Evolutionary conservation across 495 filamentous ascomycete species (phyloP).

Genomic region (Penicillium robsamsonii): DNA sequence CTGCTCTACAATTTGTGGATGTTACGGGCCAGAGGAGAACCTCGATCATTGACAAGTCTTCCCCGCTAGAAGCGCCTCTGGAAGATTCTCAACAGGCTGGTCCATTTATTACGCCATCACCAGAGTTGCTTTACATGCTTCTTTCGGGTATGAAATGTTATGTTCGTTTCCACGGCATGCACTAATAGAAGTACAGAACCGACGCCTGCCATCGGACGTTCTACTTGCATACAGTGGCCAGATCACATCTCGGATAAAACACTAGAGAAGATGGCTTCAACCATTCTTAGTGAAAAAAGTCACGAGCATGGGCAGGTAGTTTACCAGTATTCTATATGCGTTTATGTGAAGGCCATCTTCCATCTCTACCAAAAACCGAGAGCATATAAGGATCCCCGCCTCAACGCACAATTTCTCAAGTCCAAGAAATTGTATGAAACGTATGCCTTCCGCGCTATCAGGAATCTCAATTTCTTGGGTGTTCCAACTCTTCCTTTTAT

Average conservation of each 20-base stretch:
- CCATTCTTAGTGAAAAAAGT: conserved; percentile 12
- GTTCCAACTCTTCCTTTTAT: conserved; percentile 23
- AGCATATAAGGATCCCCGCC: conserved; percentile 12
- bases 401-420: conserved; percentile 22
- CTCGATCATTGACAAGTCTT: conserved; percentile 3
- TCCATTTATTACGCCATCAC: conserved; percentile 18
- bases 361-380: conserved; percentile 21
- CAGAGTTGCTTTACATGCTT: conserved; percentile 31
- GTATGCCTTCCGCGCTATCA: conserved; percentile 18
- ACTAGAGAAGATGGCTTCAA: conserved; percentile 21
- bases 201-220: neutral
- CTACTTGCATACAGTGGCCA: conserved; percentile 23
- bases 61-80: conserved; percentile 1
- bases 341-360: conserved; percentile 30
- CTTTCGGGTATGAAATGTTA: conserved; percentile 20
- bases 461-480: conserved; percentile 24
- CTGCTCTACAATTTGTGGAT: conserved; percentile 27
- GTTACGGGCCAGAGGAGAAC: conserved; percentile 15
- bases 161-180: neutral
- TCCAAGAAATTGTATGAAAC: conserved; percentile 23
- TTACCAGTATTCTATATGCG: conserved; percentile 31
- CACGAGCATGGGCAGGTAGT: conserved; percentile 17
- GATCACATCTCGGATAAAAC: conserved; percentile 31
- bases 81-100: conserved; percentile 1
- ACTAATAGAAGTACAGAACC: conserved; percentile 18